Evolutionary conservation across 306 rosid species (phyloP), one percentile per base, ranked within the genome.

Genomic region (Quercus glauca): DNA sequence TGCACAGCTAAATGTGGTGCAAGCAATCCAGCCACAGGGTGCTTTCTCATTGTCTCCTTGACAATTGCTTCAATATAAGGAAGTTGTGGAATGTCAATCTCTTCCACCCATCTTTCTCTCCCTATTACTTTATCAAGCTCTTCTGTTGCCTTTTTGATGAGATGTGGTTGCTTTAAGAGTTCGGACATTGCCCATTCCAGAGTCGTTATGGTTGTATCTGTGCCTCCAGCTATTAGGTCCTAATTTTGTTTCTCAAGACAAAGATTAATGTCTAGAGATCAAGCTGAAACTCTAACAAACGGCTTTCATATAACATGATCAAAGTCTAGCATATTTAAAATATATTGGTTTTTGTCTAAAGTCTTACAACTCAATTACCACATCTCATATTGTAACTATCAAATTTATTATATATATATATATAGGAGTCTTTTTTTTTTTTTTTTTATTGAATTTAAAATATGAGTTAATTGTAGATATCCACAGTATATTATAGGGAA

Each of bases 101-200:
- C 88, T n/a, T 78, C 83, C 33, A 85, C 88, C 88, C 78, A 85
- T 33, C 85, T 75, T 2, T 69, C 71, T 37, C 57, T 81, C 33
- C 88, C 88, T 2, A 81, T 81, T 19, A 85, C 85, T 23, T 73
- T 69, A 19, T 85, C 83, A 2, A 81, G 83, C 75, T 85, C 88
- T 53, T 75, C 85, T 5, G 51, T 81, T 5, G 85, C 85, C 43
- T 70, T 81, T 9, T 29, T 35, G 0, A 85, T 81, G 25, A 85
- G 76, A 19, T 71, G 65, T n/a, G 88, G 88, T 33, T 81, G 78
- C 59, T 81, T 85, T 57, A 85, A 5, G 41, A 84, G 82, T 49
- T 84, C 87, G 1, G 87, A 84, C 87, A 84, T 80, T 60, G 87
- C 84, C 85, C 88, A 85, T 55, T 85, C 88, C 35, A 85, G 20